Base-by-base conservation (phyloP, 2,329 filamentous ascomycete genomes). In the Didymosphaeria variabile region DNA sequence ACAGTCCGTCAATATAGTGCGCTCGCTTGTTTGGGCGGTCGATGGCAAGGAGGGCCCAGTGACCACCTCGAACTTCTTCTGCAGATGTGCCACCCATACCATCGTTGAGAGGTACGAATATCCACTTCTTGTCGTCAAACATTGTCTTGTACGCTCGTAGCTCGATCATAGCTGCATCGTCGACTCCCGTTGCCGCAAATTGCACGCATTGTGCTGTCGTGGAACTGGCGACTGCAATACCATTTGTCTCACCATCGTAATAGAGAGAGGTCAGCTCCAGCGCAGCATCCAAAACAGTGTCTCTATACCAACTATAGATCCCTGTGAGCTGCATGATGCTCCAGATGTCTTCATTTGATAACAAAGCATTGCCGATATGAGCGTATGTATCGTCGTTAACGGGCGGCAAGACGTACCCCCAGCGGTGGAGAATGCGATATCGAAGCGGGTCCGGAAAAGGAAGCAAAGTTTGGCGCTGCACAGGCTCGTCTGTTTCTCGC, bases 101-200 rank as follows among this genome's bases (percentile, higher is more conserved):
- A 57, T 74, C 64, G 57, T 73, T 74, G 52, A 72, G 49, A 9
- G 68, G 60, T 13, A 75, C 32, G 46, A 75, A 68, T 15, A 75
- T 74, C 64, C 64, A 74, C 5, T 55, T 53, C 54, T 65, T 67
- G 52, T 65, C 50, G 0, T 50, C 15, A 17, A 72, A 65, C 29
- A 40, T 51, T 2, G 51, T 26, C 34, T 50, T 55, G 38, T 60
- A 63, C 9, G 17, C 23, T 21, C 51, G 19, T 34, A 67, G 62
- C 4, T 60, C 55, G 26, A 59, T 57, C 19, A 65, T 57, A 3
- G 42, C 21, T 1, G 47, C 52, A 19, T 49, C 52, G 1, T 42
- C 51, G 34, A 67, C 59, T 15, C 40, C 12, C 19, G 44, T 56
- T 19, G 40, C 29, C 10, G 59, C 59, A 13, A 56, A 52, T 42